Evolutionary conservation across 1,139 yeast species (phyloP), one percentile per base, ranked within the genome.

Genomic region (Citeromyces hawaiiensis): DNA sequence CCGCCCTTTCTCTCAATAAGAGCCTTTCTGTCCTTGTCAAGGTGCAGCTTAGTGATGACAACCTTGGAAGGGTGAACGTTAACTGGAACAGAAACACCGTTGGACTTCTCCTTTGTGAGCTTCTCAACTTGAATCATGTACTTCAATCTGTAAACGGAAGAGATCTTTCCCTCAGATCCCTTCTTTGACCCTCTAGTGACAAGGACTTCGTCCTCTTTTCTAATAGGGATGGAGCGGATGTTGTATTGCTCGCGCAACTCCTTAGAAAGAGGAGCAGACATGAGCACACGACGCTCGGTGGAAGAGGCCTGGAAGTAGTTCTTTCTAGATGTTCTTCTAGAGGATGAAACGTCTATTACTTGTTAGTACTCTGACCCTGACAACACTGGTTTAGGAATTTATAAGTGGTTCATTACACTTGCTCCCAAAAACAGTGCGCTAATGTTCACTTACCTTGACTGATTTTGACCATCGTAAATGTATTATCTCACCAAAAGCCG

Each of bases 301-400:
- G 98, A 91, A 61, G 98, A 94, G 56, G 99, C 94, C 61, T 75
- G 74, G 88, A 93, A 93, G 85, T 93, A 83, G 70, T 98, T 98
- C 88, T 91, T 91, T 85, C 99, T 88, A 71, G 97, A 77, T 83
- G 91, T 91, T 70, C 95, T 83, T 79, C 98, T 94, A 66, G 96
- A 91, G 70, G 95, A 82, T 64, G 98, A 87, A 72, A 91, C 97
- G 95, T 91, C 93, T 79, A 23, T 23, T 11, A 9, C 8, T 23
- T 23, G 27, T 23, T 23, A 23, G 27, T 23, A 23, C 9, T 9
- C 5, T 23, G 27, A 3, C 9, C 11, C 8, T 3, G 11, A 6
- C 27, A 23, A 5, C 27, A 23, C 9, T 23, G 27, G 9, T 7
- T 23, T 11, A 23, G 27, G 27, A 7, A 5, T 23, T n/a, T n/a